These are phyloP conservation scores for Melanogaster broomeanus DNA, from an alignment of 768 basidiomycete species.

Conservation along the genomic window DNA sequence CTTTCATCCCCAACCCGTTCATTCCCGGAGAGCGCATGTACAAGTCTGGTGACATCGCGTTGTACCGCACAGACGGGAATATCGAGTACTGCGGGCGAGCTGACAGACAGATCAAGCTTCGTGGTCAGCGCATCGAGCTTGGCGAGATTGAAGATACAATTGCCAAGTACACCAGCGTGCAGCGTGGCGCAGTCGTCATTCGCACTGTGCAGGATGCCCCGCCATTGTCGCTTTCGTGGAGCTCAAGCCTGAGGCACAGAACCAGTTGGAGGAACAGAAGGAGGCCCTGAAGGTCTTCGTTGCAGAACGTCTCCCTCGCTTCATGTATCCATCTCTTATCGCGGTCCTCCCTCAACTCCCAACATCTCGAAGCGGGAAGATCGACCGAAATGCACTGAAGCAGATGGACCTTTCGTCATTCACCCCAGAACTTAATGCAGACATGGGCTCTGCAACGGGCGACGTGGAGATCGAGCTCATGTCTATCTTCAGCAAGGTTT, in stretches of 20 bases:
- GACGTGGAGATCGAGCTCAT: constrained; percentile 29
- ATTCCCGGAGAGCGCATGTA: constrained; percentile 29
- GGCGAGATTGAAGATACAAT: constrained; percentile 35
- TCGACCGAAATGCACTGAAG: constrained; percentile 28
- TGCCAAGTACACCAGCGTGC: constrained; percentile 21
- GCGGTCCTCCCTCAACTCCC: constrained; percentile 25
- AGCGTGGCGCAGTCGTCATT: constrained; percentile 26
- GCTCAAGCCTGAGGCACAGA: constrained; percentile 12
- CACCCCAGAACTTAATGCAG: constrained; percentile 17
- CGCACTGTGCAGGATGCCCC: constrained; percentile 27
- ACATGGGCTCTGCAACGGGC: constrained; percentile 25
- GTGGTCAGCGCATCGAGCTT: constrained; percentile 35
- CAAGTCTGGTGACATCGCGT: constrained; percentile 32
- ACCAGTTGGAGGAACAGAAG: constrained; percentile 19
- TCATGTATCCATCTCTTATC: constrained; percentile 33
- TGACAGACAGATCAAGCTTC: constrained; percentile 36
- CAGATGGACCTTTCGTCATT: constrained; percentile 27
- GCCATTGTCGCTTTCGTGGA: constrained; percentile 33
- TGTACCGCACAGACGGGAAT: constrained; percentile 29
- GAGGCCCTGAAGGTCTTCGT: constrained; percentile 25
- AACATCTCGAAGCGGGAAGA: constrained; percentile 28
- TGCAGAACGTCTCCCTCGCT: constrained; percentile 31
- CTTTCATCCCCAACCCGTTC: constrained; percentile 33
- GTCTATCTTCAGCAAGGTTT: constrained; percentile 23
- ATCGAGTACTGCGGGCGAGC: constrained; percentile 33